Base-by-base conservation (phyloP, 2,329 filamentous ascomycete genomes). In the Bimuria novae-zelandiae region DNA sequence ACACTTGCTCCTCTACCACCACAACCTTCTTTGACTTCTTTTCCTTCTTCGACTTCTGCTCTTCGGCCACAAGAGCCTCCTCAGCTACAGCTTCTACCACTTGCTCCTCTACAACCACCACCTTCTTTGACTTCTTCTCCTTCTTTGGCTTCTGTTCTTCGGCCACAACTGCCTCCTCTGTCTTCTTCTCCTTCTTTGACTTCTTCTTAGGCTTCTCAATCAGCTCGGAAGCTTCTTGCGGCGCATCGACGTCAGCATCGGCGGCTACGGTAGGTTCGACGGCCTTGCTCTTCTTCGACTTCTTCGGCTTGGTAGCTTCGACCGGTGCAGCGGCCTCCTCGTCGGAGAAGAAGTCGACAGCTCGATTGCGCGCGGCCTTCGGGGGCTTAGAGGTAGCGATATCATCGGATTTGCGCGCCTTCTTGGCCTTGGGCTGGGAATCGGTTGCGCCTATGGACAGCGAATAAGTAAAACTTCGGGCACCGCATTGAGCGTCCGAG, bases 341-440 rank as follows among this genome's bases (percentile, higher is more conserved):
- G 41, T 70, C 64, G 41, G 60, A 60, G 54, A 73, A 64, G 54
- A 73, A 65, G 55, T 73, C 71, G 22, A 66, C 67, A 14, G 72
- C 73, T 12, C 68, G 67, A 54, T 74, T 74, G 50, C 72, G 73
- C 39, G 65, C 52, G 8, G 60, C 48, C 58, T 71, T 74, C 39
- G 35, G 23, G 1, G 58, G 52, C 44, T 64, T 65, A 29, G 63
- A 43, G n/a, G 62, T 58, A 35, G 63, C 52, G 48, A 57, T 54
- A 33, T 68, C 63, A 44, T 71, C 67, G 16, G 67, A 64, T 52
- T 75, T 72, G 62, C 68, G 74, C 59, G 69, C 60, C 61, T 74
- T 74, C 59, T 75, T 75, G 40, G 72, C 64, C 50, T 71, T 72
- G 36, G 70, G 70, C 22, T 67, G 65, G 22, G 68, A 41, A 25